Conservation (phyloP, 2,329 filamentous ascomycete genomes). For the Colletotrichum endophyticum region DNA sequence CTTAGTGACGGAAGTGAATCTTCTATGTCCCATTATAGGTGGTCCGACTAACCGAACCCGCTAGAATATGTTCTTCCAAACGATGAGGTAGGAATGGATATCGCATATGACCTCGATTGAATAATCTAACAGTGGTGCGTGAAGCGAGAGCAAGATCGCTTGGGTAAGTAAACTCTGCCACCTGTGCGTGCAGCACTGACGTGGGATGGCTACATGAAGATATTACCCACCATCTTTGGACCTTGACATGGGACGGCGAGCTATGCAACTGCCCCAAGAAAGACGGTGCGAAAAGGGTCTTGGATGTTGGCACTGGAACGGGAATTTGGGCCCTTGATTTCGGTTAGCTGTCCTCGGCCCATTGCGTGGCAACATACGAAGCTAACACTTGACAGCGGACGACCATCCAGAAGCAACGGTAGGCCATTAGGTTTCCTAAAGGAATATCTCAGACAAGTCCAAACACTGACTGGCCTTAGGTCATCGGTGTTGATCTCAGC, state of each 20-base stretch:
- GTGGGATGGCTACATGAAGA: slow-evolving; percentile 22
- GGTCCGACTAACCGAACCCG: fast-evolving
- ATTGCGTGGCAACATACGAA: no score
- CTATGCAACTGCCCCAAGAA: slow-evolving; percentile 30
- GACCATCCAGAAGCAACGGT: slow-evolving; percentile 33
- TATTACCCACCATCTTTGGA: slow-evolving; percentile 39
- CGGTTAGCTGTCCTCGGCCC: background rate
- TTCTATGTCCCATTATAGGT: background rate
- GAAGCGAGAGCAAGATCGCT: slow-evolving; percentile 28
- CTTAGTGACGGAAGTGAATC: slow-evolving; percentile 28
- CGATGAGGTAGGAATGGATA: slow-evolving; percentile 22
- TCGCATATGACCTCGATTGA: background rate
- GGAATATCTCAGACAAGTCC: background rate
- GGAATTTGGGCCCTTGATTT: slow-evolving; percentile 20
- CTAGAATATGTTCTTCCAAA: slow-evolving; percentile 30
- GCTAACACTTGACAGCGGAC: slow-evolving; percentile 23
- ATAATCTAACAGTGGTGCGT: background rate
- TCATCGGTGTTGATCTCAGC: slow-evolving; percentile 35
- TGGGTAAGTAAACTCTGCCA: background rate
- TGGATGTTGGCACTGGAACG: slow-evolving; percentile 17
- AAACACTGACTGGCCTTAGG: background rate
- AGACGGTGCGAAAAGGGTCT: slow-evolving; percentile 23
- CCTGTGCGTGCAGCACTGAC: no score
- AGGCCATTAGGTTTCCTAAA: no score
- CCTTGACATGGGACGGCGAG: slow-evolving; percentile 34